These are phyloP conservation scores for Eucalyptus grandis DNA, from an alignment of 345 rosid genomes.

Conservation along the genomic window DNA sequence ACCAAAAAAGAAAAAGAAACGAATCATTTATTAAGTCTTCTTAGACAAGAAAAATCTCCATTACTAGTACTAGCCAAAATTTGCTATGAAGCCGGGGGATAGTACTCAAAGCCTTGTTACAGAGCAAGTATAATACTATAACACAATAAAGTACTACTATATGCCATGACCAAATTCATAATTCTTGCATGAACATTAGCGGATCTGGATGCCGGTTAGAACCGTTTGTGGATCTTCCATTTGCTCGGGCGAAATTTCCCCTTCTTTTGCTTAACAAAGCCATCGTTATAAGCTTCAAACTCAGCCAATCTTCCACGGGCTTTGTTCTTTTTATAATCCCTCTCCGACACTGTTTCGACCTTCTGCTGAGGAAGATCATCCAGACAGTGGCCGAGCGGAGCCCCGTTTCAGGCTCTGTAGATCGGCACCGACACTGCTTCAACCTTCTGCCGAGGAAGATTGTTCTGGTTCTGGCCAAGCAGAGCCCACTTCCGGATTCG, in stretches of 20 bases:
- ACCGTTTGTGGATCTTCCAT: background rate
- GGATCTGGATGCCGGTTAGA: background rate
- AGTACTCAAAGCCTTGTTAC: background rate
- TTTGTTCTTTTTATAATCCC: background rate
- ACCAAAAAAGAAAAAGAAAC: rapidly evolving
- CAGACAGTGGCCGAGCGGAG: background rate
- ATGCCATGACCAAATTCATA: background rate
- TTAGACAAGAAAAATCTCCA: no score
- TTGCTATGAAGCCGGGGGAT: no score
- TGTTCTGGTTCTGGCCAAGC: background rate
- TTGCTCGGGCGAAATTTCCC: background rate
- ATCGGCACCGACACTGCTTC: background rate
- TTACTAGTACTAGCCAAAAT: no score
- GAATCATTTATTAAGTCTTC: no score
- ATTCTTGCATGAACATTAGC: background rate
- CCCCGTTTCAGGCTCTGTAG: background rate
- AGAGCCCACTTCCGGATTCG: background rate
- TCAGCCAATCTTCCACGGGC: background rate
- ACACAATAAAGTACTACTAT: background rate
- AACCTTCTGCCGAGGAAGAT: background rate
- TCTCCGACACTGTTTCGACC: background rate
- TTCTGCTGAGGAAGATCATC: background rate
- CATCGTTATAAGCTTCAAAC: background rate
- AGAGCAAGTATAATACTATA: background rate
- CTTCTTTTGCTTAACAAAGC: constrained; percentile 1